Percentiles rank a stretch among this genome's conserved stretches.
Conservation (phyloP, 2,329 filamentous ascomycete species). For the Neopestalotiopsis sp. region DNA sequence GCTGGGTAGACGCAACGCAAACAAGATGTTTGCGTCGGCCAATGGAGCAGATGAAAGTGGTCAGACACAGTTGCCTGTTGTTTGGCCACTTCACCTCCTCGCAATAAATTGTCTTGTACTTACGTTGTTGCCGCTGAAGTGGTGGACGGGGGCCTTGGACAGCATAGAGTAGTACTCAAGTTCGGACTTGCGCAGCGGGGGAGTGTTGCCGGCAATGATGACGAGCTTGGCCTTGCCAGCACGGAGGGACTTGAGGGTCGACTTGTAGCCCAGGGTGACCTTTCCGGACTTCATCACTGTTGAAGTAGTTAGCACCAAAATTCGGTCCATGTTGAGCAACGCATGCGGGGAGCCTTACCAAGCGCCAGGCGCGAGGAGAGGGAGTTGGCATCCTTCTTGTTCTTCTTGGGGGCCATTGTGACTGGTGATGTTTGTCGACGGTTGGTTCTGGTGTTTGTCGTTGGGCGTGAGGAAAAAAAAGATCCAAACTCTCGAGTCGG, state of each 20-base stretch:
- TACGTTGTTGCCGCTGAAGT: conserved; percentile 99
- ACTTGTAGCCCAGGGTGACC: conserved; percentile 91
- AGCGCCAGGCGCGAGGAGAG: conserved; percentile 53
- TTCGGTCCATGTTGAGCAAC: not conserved
- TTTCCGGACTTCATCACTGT: conserved; percentile 61
- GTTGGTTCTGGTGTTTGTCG: conserved; percentile 15
- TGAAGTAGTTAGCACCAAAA: not conserved
- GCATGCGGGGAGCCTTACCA: not conserved
- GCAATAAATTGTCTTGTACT: conserved; percentile 51
- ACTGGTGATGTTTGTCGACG: conserved; percentile 44
- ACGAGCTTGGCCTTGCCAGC: conserved; percentile 91
- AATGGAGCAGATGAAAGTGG: not conserved
- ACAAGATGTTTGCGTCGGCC: conserved; percentile 20
- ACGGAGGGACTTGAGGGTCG: conserved; percentile 86
- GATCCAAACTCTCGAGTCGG: not conserved
- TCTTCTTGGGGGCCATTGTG: conserved; percentile 75
- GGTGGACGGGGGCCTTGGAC: conserved; percentile 93
- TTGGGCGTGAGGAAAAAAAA: conserved; percentile 6
- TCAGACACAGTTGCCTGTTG: conserved; percentile 16
- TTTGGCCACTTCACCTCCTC: conserved; percentile 2
- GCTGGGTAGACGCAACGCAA: conserved; percentile 69
- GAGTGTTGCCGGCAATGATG: conserved; percentile 89
- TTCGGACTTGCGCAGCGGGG: conserved; percentile 96
- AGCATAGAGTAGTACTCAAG: conserved; percentile 95
- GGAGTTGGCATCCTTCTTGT: conserved; percentile 87